Evolutionary conservation across 2,329 filamentous ascomycete genomes (phyloP), one percentile per base, ranked within the genome.

Genomic region (Cladosporium oxysporum): DNA sequence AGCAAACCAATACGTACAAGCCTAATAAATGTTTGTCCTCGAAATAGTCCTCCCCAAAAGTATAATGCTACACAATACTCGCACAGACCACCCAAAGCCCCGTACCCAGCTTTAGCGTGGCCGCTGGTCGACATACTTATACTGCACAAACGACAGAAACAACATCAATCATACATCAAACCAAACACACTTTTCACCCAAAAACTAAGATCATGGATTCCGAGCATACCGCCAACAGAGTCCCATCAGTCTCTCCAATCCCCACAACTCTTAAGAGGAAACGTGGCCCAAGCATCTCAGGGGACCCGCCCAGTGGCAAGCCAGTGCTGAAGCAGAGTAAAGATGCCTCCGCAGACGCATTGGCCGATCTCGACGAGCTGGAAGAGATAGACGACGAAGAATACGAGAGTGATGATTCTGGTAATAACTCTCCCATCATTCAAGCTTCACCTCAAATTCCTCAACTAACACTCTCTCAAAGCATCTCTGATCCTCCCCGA

Each of bases 221-320:
- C n/a, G 33, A 62, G 29, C 12, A 26, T 11, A 29, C 23, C 12
- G n/a, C n/a, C 23, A 28, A 53, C 23, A 62, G 18, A 33, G 26
- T 55, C 18, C 49, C 49, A 28, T 41, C 60, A 29, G 60, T 53
- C 23, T 62, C 60, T 16, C 60, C 60, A 5, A 62, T 62, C 21
- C 49, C 60, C 12, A 55, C 60, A 10, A 62, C 60, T 28, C 60
- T 62, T 3, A 62, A 62, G 18, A 62, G 60, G 60, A 62, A 62
- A 62, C 60, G 60, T 62, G 60, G 60, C 60, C 60, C 60, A 62
- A 62, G 60, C 49, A 26, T 62, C 18, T 62, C 60, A 62, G 60
- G 60, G 33, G 60, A 62, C 59, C 59, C 47, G 41, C 60, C 47
- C 23, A 50, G 60, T 41, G 60, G 60, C 60, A 62, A 62, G 60